These are phyloP conservation scores for Candida ulmi DNA, from an alignment of 805 yeast species.

Conservation along the genomic window DNA sequence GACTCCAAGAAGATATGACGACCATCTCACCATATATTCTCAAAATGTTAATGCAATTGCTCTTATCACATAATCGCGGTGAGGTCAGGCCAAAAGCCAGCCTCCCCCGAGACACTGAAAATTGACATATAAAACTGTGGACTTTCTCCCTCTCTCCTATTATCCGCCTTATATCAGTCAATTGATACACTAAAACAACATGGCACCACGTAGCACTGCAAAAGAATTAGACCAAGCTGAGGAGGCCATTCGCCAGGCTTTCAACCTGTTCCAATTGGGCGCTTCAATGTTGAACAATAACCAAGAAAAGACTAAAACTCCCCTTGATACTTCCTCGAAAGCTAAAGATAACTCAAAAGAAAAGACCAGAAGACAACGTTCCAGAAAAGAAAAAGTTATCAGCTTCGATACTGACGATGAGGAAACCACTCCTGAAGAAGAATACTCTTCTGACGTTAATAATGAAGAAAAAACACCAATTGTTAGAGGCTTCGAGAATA, in stretches of 20 bases:
- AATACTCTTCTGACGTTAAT: slow-evolving; percentile 4
- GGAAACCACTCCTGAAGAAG: slow-evolving; percentile 19
- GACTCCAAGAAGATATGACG: too few species aligned
- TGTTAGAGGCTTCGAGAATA: slow-evolving; percentile 2
- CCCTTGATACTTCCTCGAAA: slow-evolving; percentile 4
- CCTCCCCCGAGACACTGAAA: too few species aligned
- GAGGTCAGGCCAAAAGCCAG: too few species aligned
- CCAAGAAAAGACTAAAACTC: background rate
- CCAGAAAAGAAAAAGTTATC: slow-evolving; percentile 5
- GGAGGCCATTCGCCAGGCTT: slow-evolving; percentile 20
- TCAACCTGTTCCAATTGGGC: slow-evolving; percentile 20
- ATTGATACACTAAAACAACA: background rate
- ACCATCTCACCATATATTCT: too few species aligned
- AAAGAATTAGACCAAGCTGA: slow-evolving; percentile 14
- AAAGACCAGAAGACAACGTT: background rate
- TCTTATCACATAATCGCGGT: too few species aligned
- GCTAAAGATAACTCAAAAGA: slow-evolving; percentile 1
- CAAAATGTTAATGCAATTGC: too few species aligned
- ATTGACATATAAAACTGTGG: too few species aligned
- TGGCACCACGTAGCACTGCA: slow-evolving; percentile 2
- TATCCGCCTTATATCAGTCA: background rate
- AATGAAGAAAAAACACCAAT: background rate
- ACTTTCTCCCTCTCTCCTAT: too few species aligned
- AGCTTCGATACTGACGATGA: slow-evolving; percentile 20
- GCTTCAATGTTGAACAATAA: slow-evolving; percentile 15